These are phyloP conservation scores for Trichoderma sp. DNA, from an alignment of 2,329 filamentous ascomycete genomes.

Conservation along the genomic window DNA sequence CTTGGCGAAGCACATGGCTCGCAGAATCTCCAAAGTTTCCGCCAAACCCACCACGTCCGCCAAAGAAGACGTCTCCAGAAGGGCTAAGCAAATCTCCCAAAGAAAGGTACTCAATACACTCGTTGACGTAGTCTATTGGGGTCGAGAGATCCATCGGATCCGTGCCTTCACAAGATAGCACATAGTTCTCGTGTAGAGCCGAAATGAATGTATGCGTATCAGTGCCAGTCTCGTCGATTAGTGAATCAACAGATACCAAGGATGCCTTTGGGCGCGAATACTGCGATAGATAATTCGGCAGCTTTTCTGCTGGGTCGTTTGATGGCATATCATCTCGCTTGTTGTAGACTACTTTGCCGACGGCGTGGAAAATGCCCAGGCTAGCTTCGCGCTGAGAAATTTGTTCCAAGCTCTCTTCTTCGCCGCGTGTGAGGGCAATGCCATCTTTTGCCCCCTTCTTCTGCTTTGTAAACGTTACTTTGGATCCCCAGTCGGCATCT, in stretches of 20 bases:
- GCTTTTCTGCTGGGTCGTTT: constrained; percentile 49
- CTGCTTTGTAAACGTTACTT: constrained; percentile 67
- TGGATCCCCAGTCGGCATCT: constrained; percentile 73
- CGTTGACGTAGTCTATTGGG: constrained; percentile 76
- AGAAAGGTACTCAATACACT: constrained; percentile 84
- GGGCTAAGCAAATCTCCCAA: constrained; percentile 83
- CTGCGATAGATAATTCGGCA: constrained; percentile 62
- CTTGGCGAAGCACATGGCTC: constrained; percentile 79
- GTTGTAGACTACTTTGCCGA: constrained; percentile 96
- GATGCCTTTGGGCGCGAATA: constrained; percentile 62
- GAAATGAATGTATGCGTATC: constrained; percentile 89
- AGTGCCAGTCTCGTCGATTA: constrained; percentile 93
- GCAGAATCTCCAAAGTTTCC: constrained; percentile 55
- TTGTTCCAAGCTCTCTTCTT: constrained; percentile 76
- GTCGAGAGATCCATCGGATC: constrained; percentile 53
- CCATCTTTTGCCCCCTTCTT: constrained; percentile 62
- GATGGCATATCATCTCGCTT: constrained; percentile 68
- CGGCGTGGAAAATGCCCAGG: constrained; percentile 91
- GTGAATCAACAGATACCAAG: constrained; percentile 67
- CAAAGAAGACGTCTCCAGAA: constrained; percentile 69
- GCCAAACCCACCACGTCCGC: constrained; percentile 55
- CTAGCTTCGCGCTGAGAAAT: constrained; percentile 86
- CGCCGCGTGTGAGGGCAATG: constrained; percentile 69
- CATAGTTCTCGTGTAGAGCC: constrained; percentile 91
- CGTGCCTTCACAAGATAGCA: constrained; percentile 72